Evolutionary conservation across 2,329 filamentous ascomycete species (phyloP).

Genomic region (Penicillium sclerotiorum): DNA sequence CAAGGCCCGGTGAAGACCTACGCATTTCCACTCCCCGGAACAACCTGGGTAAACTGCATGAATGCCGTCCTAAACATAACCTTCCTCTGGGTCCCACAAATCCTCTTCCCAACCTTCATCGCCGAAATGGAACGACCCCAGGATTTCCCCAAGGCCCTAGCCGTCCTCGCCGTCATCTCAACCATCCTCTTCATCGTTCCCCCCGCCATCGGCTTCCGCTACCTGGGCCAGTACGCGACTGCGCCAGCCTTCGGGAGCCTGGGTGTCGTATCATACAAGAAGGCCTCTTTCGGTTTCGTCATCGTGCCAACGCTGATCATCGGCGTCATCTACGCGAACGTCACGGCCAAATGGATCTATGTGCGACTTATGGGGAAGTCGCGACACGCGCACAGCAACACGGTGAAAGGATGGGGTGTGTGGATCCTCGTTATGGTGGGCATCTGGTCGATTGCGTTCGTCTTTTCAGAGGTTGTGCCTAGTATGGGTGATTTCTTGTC

Average conservation of each 20-base stretch:
- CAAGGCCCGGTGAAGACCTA: constrained; percentile 50
- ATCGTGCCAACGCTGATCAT: constrained; percentile 55
- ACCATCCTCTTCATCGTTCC: constrained; percentile 54
- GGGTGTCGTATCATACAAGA: constrained; percentile 49
- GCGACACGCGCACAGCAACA: constrained; percentile 51
- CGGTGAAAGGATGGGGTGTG: constrained; percentile 50
- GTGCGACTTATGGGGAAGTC: constrained; percentile 48
- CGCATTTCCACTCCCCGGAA: constrained; percentile 51
- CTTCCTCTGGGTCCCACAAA: constrained; percentile 56
- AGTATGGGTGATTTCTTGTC: constrained; percentile 56
- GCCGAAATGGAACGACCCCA: constrained; percentile 54
- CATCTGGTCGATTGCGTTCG: constrained; percentile 50
- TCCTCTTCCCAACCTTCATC: constrained; percentile 57
- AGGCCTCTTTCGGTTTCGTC: constrained; percentile 54
- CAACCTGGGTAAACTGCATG: constrained; percentile 52
- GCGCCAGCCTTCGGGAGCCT: constrained; percentile 54
- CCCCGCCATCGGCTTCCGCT: constrained; percentile 53
- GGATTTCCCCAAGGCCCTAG: constrained; percentile 55
- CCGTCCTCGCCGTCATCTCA: constrained; percentile 50
- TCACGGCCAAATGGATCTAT: constrained; percentile 53
- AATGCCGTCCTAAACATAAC: constrained; percentile 56
- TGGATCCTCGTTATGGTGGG: constrained; percentile 47
- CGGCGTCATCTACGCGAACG: constrained; percentile 55
- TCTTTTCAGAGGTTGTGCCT: constrained; percentile 54
- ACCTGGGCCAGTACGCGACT: constrained; percentile 53